Conservation (phyloP, 2,329 filamentous ascomycete species). For the Hypoxylon sp. region DNA sequence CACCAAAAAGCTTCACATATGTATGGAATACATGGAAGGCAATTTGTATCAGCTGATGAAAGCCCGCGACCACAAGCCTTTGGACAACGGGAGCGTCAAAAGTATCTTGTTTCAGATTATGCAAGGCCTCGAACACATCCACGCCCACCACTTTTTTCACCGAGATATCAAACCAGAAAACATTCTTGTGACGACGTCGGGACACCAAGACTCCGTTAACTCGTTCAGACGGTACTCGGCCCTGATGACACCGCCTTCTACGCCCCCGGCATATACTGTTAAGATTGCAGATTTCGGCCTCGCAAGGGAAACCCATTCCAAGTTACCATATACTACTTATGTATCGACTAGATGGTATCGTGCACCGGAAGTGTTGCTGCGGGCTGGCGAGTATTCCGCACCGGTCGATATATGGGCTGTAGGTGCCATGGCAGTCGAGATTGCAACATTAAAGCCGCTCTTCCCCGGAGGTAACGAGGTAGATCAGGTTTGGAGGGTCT, state of each 20-base stretch:
- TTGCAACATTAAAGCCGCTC: conserved; percentile 94
- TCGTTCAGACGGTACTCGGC: conserved; percentile 94
- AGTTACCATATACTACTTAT: conserved; percentile 96
- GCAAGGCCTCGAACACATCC: conserved; percentile 95
- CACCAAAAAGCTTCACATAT: conserved; percentile 96
- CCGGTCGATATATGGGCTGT: conserved; percentile 99
- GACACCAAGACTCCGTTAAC: conserved; percentile 83
- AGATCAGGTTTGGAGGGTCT: conserved; percentile 98
- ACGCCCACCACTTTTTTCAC: conserved; percentile 97
- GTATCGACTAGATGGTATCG: conserved; percentile 99
- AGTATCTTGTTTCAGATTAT: conserved; percentile 98
- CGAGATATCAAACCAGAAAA: conserved; percentile 99
- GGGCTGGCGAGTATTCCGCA: conserved; percentile 96
- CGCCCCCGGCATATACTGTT: conserved; percentile 92
- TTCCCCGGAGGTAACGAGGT: conserved; percentile 99
- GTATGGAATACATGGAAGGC: conserved; percentile 99
- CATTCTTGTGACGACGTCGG: conserved; percentile 94
- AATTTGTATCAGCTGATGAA: conserved; percentile 99
- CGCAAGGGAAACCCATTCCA: conserved; percentile 96
- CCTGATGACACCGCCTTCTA: conserved; percentile 93
- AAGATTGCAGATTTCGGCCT: conserved; percentile 99
- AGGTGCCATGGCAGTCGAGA: conserved; percentile 98
- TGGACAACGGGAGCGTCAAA: conserved; percentile 94
- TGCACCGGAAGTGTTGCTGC: conserved; percentile 92
- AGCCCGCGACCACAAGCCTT: conserved; percentile 91